Conservation (phyloP, 2,329 filamentous ascomycete species). For the Talaromyces sp. region DNA sequence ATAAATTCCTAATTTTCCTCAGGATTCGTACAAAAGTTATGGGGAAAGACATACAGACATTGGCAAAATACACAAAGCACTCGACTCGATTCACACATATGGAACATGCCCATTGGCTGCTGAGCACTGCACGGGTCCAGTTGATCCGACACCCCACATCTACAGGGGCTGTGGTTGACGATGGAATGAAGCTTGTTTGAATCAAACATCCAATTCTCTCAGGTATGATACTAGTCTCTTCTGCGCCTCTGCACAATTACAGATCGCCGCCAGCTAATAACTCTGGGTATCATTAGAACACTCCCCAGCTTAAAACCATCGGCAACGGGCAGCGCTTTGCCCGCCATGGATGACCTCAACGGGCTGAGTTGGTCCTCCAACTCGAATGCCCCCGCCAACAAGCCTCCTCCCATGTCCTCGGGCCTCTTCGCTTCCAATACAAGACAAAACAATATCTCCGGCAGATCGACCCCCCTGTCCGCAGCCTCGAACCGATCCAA, state of each 20-base stretch:
- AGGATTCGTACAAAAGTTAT: too few relatives aligned
- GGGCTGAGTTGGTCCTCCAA: conserved; percentile 50
- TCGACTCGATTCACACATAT: too few relatives aligned
- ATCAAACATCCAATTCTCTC: conserved; percentile 5
- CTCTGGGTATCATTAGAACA: background rate
- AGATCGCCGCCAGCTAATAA: background rate
- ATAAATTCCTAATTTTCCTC: too few relatives aligned
- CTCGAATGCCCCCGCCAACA: conserved; percentile 34
- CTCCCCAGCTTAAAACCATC: background rate
- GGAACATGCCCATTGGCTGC: background rate
- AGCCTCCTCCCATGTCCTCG: conserved; percentile 42
- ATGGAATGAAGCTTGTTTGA: conserved; percentile 6
- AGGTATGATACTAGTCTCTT: background rate
- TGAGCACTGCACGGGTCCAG: background rate
- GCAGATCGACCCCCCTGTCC: conserved; percentile 48
- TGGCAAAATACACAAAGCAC: too few relatives aligned
- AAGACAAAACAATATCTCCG: conserved; percentile 40
- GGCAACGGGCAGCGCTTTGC: conserved; percentile 7
- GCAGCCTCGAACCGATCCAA: conserved; percentile 33
- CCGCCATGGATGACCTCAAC: conserved; percentile 51
- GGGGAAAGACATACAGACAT: too few relatives aligned
- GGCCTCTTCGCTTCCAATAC: conserved; percentile 39
- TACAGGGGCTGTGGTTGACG: conserved; percentile 13
- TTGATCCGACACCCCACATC: conserved; percentile 16
- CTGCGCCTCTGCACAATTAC: background rate